These are phyloP conservation scores for Aspergillus sp. DNA, from an alignment of 2,329 filamentous ascomycete genomes.

Conservation along the genomic window DNA sequence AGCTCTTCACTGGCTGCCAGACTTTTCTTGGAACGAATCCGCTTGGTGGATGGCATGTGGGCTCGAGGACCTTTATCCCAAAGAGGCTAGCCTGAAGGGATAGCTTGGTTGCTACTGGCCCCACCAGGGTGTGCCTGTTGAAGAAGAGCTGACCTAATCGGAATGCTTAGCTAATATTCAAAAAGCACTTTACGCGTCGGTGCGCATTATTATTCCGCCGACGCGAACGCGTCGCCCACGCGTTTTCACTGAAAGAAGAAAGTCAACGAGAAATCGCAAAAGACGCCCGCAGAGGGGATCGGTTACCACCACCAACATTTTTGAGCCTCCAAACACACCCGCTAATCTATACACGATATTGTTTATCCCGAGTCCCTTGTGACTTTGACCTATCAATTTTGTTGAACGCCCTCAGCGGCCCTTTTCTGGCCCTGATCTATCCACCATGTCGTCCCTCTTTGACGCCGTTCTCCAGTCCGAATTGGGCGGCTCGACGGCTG, in stretches of 20 bases:
- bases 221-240: conserved; percentile 23
- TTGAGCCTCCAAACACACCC: too few species aligned
- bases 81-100: too few species aligned
- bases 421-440: conserved; percentile 17
- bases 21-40: conserved; percentile 9
- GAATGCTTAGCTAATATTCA: background rate
- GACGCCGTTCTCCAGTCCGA: conserved; percentile 40
- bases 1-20: conserved; percentile 6
- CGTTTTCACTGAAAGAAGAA: conserved; percentile 15
- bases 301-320: too few species aligned
- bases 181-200: conserved; percentile 31
- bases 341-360: too few species aligned
- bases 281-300: too few species aligned
- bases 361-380: background rate
- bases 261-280: background rate
- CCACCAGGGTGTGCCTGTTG: too few species aligned
- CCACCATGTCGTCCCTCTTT: conserved; percentile 37
- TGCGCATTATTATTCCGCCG: conserved; percentile 14
- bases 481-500: conserved; percentile 27
- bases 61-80: conserved; percentile 8
- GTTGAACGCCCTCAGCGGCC: conserved; percentile 19
- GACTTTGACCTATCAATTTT: conserved; percentile 8
- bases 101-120: too few species aligned
- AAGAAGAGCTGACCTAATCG: background rate
- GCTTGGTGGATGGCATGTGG: conserved; percentile 5